These are phyloP conservation scores for Penicillium ochrochloron DNA, from an alignment of 495 filamentous ascomycete species.

Conservation along the genomic window DNA sequence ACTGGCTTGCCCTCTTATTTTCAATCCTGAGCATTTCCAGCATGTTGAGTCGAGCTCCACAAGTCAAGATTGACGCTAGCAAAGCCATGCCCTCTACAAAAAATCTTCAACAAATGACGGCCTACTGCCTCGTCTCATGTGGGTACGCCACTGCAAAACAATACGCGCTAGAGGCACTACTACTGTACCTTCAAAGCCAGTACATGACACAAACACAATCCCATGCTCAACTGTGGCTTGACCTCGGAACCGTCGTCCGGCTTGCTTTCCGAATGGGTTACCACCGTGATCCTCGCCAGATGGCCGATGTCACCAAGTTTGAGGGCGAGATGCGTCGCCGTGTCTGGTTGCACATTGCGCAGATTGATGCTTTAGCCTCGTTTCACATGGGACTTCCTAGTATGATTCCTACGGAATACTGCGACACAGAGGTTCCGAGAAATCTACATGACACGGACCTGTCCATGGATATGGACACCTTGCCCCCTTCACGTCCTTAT, in stretches of 20 bases:
- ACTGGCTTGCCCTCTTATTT: conserved; percentile 46
- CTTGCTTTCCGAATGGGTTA: conserved; percentile 60
- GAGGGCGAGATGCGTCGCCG: conserved; percentile 44
- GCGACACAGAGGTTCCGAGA: conserved; percentile 48
- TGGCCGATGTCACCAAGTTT: conserved; percentile 30
- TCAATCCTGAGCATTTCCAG: conserved; percentile 18
- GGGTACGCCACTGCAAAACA: neutral
- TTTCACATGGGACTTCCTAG: conserved; percentile 60
- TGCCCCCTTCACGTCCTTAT: conserved; percentile 48
- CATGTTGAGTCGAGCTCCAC: neutral
- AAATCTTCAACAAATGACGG: neutral
- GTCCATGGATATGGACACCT: conserved; percentile 40
- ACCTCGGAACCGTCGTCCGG: conserved; percentile 51
- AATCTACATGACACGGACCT: conserved; percentile 58
- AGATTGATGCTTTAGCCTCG: conserved; percentile 38
- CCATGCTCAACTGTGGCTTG: conserved; percentile 37
- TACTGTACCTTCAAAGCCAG: neutral
- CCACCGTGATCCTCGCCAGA: conserved; percentile 51
- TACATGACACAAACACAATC: neutral
- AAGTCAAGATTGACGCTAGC: neutral
- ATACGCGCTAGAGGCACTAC: neutral
- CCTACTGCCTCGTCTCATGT: neutral
- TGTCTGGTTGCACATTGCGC: conserved; percentile 35
- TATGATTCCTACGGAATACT: conserved; percentile 52
- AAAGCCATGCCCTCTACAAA: neutral